phyloP scores from a whole-genome alignment of 768 basidiomycete species.

The Pleurotus salmoneostramineus region DNA sequence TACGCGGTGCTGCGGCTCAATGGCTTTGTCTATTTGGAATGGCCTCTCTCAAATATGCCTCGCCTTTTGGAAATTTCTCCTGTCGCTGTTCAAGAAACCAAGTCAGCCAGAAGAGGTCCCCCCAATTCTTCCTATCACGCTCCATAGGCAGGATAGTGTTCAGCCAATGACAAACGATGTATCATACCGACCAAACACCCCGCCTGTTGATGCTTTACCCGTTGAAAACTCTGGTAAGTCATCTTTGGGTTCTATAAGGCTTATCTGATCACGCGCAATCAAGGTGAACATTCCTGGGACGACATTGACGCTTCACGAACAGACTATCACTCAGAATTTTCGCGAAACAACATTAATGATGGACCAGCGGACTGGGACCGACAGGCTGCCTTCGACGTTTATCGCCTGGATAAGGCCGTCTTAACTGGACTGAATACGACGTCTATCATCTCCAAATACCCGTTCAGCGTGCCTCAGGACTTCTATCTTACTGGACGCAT shows the following conservation, averaged over 20 bases:
- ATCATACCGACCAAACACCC: background rate
- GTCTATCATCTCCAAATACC: background rate
- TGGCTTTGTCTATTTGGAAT: background rate
- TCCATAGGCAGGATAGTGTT: background rate
- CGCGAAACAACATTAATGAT: background rate
- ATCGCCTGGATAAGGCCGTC: too few species aligned
- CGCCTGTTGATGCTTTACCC: background rate
- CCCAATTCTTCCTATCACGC: background rate
- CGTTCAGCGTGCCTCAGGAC: background rate
- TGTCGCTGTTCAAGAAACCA: background rate
- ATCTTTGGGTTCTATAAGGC: too few species aligned
- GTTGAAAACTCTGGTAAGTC: background rate
- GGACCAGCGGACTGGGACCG: background rate
- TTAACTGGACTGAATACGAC: too few species aligned
- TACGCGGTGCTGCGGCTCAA: background rate
- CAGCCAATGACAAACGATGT: background rate
- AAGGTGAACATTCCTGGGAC: background rate
- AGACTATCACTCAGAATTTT: background rate
- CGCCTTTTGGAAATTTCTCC: background rate
- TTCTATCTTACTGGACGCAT: background rate
- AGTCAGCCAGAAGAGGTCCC: background rate
- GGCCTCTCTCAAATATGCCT: background rate
- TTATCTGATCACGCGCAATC: too few species aligned
- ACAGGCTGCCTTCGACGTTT: background rate
- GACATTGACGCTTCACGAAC: background rate